Base-by-base conservation (phyloP, 1,284 basidiomycete genomes). In the Volvariella surrecta region DNA sequence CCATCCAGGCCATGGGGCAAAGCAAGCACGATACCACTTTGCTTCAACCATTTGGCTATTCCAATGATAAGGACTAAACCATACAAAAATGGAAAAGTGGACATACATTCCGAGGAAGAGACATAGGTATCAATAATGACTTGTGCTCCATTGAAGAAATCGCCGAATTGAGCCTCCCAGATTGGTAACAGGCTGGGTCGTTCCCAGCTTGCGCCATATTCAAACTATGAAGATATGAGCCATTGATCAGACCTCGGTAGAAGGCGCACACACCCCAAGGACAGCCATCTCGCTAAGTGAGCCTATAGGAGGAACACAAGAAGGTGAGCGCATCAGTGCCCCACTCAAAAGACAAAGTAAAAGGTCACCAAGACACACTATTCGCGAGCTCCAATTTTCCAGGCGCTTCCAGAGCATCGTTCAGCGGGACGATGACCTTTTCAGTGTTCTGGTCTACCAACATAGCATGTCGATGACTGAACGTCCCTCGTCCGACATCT, bases 131-230 rank as follows among this genome's bases (percentile, higher is more conserved):
- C 91, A 49, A 94, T 86, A 47, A 90, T 83, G 48, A 90, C 75
- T 71, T 89, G 88, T 8, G 88, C 87, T 3, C 88, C 88, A 55
- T 94, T 93, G 65, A 87, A 83, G 63, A 94, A 94, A 59, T 93
- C 90, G n/a, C 89, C 89, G 54, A 88, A 88, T 78, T 93, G 90
- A 1, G 89, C 89, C 60, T 95, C 90, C 90, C 90, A 93, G 35
- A 94, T 88, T 0, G 88, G 78, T 40, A 94, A 63, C 22, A 92
- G 58, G 46, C 77, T 73, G 0, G 89, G 89, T 32, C 76, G 68
- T 58, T 90, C 88, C 86, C 89, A 92, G 52, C 86, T 89, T 45
- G 86, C 72, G 1, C 91, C 91, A 50, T 90, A 87, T 58, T 94
- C 90, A 50, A 93, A 94, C 71, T 88, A 57, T 3, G 22, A 15